Conservation (phyloP, 2,329 filamentous ascomycete genomes). For the Neocatenulostroma microsporum region DNA sequence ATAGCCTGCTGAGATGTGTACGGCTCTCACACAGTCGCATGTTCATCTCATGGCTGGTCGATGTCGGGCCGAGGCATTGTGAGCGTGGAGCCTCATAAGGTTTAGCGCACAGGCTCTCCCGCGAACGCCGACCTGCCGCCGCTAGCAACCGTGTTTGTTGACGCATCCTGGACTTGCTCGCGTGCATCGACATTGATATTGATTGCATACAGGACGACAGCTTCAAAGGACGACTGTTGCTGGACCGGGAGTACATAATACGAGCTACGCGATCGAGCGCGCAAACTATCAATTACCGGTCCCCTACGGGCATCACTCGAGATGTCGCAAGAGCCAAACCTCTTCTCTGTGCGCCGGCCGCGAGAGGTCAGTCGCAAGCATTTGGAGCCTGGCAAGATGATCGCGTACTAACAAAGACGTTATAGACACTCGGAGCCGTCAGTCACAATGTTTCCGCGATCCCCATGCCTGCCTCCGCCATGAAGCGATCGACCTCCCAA, state of each 20-base stretch:
- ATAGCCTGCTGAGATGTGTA: conserved; percentile 2
- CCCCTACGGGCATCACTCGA: conserved; percentile 19
- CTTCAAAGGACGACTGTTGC: too few relatives aligned
- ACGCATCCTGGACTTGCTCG: too few relatives aligned
- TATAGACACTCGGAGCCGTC: conserved; percentile 75
- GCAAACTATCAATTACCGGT: too few relatives aligned
- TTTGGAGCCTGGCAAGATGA: conserved; percentile 4
- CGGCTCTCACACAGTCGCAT: not conserved
- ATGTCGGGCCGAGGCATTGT: conserved; percentile 4
- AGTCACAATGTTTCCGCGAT: conserved; percentile 70
- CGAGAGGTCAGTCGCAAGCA: conserved; percentile 62
- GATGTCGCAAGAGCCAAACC: conserved; percentile 78
- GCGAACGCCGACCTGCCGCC: too few relatives aligned
- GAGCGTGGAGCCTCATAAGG: too few relatives aligned
- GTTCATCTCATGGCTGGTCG: conserved; percentile 2
- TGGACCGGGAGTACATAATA: too few relatives aligned
- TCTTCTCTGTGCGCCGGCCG: conserved; percentile 86
- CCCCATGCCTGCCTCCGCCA: conserved; percentile 81
- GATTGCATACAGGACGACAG: too few relatives aligned
- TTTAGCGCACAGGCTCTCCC: too few relatives aligned
- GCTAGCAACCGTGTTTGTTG: conserved; percentile 2
- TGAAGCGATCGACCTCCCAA: conserved; percentile 85
- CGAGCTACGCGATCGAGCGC: too few relatives aligned
- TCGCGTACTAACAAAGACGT: conserved; percentile 12
- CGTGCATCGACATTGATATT: too few relatives aligned